Evolutionary conservation across 805 yeast genomes (phyloP).

Genomic region (Candida pseudoglaebosa): DNA sequence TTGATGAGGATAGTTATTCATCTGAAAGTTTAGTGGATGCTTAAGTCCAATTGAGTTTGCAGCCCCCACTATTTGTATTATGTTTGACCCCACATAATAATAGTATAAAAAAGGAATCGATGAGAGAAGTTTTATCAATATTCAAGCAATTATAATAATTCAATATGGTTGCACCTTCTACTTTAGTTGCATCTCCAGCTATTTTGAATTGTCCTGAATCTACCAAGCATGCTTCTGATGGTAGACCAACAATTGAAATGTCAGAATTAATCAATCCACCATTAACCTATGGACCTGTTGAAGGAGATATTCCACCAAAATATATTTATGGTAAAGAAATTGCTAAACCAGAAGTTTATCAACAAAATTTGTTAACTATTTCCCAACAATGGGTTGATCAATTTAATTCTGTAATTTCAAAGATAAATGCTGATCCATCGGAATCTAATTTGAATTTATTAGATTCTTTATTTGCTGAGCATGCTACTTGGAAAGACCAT

Average conservation of each 20-base stretch:
- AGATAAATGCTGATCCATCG: constrained; percentile 6
- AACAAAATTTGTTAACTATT: constrained; percentile 16
- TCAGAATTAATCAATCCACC: constrained; percentile 15
- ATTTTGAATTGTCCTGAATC: background rate
- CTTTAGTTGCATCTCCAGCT: background rate
- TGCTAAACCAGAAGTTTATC: constrained; percentile 22
- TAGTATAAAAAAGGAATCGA: background rate
- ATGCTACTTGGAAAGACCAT: constrained; percentile 36
- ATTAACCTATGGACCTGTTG: constrained; percentile 10
- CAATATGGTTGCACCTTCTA: constrained; percentile 4
- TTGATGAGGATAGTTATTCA: too few relatives aligned
- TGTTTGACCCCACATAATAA: background rate
- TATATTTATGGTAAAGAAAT: constrained; percentile 17
- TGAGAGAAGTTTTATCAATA: background rate
- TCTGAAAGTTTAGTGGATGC: too few relatives aligned
- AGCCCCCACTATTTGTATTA: too few relatives aligned
- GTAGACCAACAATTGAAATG: constrained; percentile 12
- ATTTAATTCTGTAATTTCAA: constrained; percentile 20
- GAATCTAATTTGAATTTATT: constrained; percentile 7
- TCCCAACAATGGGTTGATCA: constrained; percentile 26
- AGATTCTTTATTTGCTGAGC: constrained; percentile 17
- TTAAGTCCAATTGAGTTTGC: too few relatives aligned
- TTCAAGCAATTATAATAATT: background rate
- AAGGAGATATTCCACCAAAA: constrained; percentile 11
- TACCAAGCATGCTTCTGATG: background rate